Evolutionary conservation across 1,139 yeast genomes (phyloP).

Genomic region (Yamadazyma atmosphaerica): DNA sequence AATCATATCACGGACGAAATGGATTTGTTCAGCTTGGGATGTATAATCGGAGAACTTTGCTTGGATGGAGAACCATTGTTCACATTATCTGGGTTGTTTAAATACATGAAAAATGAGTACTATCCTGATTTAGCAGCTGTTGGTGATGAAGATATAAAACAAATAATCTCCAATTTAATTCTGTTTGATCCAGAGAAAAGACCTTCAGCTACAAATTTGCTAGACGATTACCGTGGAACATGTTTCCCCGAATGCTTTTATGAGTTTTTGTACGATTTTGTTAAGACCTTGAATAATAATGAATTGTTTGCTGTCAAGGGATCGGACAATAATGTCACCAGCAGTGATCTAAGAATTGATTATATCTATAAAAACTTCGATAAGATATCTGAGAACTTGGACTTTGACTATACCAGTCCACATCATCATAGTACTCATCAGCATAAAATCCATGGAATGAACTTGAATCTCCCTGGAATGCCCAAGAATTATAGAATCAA

Average conservation of each 20-base stretch:
- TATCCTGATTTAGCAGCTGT: constrained; percentile 60
- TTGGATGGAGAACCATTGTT: constrained; percentile 86
- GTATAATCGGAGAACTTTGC: constrained; percentile 88
- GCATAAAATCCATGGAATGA: constrained; percentile 19
- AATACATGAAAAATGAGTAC: constrained; percentile 71
- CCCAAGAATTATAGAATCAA: constrained; percentile 43
- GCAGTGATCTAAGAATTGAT: constrained; percentile 61
- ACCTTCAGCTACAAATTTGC: constrained; percentile 52
- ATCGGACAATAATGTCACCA: constrained; percentile 24
- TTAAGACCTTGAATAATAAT: constrained; percentile 39
- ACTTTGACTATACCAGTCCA: constrained; percentile 32
- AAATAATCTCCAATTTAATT: constrained; percentile 63
- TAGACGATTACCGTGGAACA: constrained; percentile 47
- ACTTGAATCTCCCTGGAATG: constrained; percentile 52
- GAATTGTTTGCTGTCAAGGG: constrained; percentile 18
- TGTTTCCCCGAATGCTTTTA: constrained; percentile 76
- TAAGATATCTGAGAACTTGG: constrained; percentile 48
- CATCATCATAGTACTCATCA: not conserved
- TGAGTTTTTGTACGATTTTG: constrained; percentile 66
- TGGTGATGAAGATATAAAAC: constrained; percentile 49
- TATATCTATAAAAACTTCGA: constrained; percentile 59
- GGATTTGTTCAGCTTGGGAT: constrained; percentile 91
- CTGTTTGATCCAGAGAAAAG: constrained; percentile 61
- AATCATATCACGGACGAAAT: constrained; percentile 57
- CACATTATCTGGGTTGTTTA: constrained; percentile 82